Conservation (phyloP, 179 eudicot species). For the Spinacia oleracea region DNA sequence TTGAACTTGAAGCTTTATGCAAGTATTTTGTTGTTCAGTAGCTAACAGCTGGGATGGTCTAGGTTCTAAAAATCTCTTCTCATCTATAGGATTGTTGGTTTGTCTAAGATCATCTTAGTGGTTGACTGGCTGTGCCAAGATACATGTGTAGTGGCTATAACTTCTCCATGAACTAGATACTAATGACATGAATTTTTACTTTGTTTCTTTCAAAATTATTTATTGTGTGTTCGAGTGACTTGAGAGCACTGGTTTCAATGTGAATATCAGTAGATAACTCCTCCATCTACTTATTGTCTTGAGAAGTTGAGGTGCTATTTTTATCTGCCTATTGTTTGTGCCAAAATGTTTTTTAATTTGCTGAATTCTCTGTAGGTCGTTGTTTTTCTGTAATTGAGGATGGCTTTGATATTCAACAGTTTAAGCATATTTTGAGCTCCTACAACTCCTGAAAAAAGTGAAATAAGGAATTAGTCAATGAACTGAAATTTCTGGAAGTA, state of each 20-base stretch:
- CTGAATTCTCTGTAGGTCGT: neutral
- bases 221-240: neutral
- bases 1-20: neutral
- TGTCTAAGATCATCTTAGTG: neutral
- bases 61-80: neutral
- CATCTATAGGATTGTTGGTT: neutral
- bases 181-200: neutral
- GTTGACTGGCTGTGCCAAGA: neutral
- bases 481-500: constrained; percentile 23
- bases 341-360: neutral
- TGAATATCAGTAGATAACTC: neutral
- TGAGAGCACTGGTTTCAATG: neutral
- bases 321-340: neutral
- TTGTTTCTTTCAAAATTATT: neutral
- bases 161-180: neutral
- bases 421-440: neutral
- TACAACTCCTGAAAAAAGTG: neutral
- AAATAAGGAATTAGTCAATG: neutral
- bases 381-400: neutral
- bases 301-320: neutral
- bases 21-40: neutral
- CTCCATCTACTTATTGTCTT: neutral
- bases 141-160: neutral
- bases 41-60: neutral
- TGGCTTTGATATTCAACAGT: neutral